Conservation (phyloP, 495 filamentous ascomycete genomes). For the Geopyxis carbonaria region DNA sequence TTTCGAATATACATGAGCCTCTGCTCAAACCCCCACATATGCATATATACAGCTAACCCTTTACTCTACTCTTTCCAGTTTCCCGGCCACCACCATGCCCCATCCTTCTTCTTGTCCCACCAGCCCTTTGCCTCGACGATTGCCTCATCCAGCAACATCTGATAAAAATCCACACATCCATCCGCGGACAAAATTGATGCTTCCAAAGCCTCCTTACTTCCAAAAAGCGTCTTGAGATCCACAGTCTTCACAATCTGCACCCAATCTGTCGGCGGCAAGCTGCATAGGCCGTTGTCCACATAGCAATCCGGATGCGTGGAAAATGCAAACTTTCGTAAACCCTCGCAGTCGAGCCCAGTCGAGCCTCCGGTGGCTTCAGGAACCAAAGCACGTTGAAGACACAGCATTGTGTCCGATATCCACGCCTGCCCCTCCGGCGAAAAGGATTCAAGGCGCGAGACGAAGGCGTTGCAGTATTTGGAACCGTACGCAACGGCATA, state of each 20-base stretch:
- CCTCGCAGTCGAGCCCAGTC: slow-evolving; percentile 10
- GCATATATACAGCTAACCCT: too few relatives aligned
- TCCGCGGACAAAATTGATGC: slow-evolving; percentile 11
- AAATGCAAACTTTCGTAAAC: slow-evolving; percentile 16
- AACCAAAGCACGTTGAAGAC: slow-evolving; percentile 15
- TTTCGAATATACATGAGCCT: too few relatives aligned
- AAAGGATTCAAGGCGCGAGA: slow-evolving; percentile 2
- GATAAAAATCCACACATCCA: slow-evolving; percentile 18
- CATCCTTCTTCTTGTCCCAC: too few relatives aligned
- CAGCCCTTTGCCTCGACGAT: background rate
- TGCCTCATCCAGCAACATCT: slow-evolving; percentile 14
- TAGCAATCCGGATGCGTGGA: slow-evolving; percentile 20
- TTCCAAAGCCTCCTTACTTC: slow-evolving; percentile 15
- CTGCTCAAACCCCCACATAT: too few relatives aligned
- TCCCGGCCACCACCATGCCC: too few relatives aligned
- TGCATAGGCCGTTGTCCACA: slow-evolving; percentile 16
- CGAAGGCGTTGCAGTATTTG: slow-evolving; percentile 20
- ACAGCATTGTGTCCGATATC: slow-evolving; percentile 20
- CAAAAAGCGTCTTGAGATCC: slow-evolving; percentile 16
- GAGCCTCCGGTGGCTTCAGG: slow-evolving; percentile 1
- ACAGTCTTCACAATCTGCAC: slow-evolving; percentile 14
- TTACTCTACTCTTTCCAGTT: too few relatives aligned
- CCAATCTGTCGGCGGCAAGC: slow-evolving; percentile 15
- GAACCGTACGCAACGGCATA: slow-evolving; percentile 17
- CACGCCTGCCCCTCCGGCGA: slow-evolving; percentile 12